Evolutionary conservation across 2,329 filamentous ascomycete genomes (phyloP).

Genomic region (Beauveria brongniartii): DNA sequence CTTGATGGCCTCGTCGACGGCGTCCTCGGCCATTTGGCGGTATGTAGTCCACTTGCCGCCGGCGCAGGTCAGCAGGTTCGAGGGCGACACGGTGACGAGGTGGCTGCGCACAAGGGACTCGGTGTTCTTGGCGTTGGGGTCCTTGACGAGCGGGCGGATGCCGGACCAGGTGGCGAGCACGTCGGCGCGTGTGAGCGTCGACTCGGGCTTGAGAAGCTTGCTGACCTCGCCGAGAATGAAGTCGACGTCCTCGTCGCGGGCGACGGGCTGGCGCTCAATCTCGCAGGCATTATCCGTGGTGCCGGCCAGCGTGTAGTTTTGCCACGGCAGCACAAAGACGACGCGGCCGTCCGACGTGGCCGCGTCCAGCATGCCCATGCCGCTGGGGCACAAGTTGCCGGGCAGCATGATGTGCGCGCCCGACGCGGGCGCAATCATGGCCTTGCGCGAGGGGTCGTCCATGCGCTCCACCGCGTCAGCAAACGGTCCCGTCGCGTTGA

Average conservation of each 20-base stretch:
- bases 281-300: conserved; percentile 69
- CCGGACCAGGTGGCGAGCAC: conserved; percentile 76
- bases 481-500: conserved; percentile 81
- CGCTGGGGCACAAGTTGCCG: conserved; percentile 67
- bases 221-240: conserved; percentile 76
- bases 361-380: conserved; percentile 78
- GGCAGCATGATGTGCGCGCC: conserved; percentile 79
- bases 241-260: conserved; percentile 68
- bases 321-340: conserved; percentile 82
- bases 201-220: conserved; percentile 67
- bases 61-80: conserved; percentile 70
- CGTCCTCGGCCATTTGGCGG: conserved; percentile 80
- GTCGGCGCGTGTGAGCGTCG: conserved; percentile 64
- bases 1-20: conserved; percentile 68
- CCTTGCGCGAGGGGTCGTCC: conserved; percentile 60
- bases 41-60: conserved; percentile 88
- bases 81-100: conserved; percentile 64
- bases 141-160: conserved; percentile 71
- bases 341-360: conserved; percentile 78
- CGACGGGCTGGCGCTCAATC: conserved; percentile 61
- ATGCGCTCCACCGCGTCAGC: conserved; percentile 72
- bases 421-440: conserved; percentile 72
- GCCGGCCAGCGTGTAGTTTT: conserved; percentile 77
- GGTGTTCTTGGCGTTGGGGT: conserved; percentile 74
- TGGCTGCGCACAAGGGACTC: conserved; percentile 79